phyloP scores from a whole-genome alignment of 1,284 basidiomycete genomes.

The Leccinum fallax region DNA sequence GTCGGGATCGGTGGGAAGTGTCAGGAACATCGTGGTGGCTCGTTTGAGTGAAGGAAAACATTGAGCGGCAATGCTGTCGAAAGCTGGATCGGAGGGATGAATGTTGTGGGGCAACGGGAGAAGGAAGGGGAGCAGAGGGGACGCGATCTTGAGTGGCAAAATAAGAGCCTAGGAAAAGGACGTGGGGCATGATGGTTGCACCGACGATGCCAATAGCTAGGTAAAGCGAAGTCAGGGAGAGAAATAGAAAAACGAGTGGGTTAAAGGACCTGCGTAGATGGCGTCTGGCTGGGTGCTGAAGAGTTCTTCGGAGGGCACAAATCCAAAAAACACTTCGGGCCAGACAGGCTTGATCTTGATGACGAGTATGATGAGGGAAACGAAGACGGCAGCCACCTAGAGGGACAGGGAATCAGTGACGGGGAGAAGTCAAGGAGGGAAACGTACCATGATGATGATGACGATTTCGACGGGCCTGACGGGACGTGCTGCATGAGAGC shows the following conservation, averaged over 20 bases:
- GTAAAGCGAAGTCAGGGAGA: not conserved
- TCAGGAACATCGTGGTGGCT: slow-evolving; percentile 35
- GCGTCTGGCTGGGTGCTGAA: slow-evolving; percentile 52
- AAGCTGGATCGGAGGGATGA: slow-evolving; percentile 1
- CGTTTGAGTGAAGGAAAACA: slow-evolving; percentile 40
- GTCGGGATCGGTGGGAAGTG: slow-evolving; percentile 38
- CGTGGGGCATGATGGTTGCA: slow-evolving; percentile 74
- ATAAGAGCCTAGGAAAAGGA: slow-evolving; percentile 77
- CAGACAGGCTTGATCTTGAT: slow-evolving; percentile 71
- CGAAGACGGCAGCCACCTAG: slow-evolving; percentile 68
- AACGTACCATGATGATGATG: slow-evolving; percentile 56
- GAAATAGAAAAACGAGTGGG: not conserved
- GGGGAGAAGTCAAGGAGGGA: not conserved
- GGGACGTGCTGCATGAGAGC: slow-evolving; percentile 54
- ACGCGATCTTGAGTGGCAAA: slow-evolving; percentile 69
- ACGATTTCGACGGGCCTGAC: slow-evolving; percentile 75
- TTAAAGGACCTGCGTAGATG: slow-evolving; percentile 65
- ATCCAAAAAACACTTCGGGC: slow-evolving; percentile 75
- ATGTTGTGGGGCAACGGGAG: not conserved
- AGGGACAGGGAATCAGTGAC: slow-evolving; percentile 24
- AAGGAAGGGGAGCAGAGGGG: slow-evolving; percentile 23
- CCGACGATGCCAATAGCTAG: slow-evolving; percentile 70
- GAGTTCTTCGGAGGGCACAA: slow-evolving; percentile 62
- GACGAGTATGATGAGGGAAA: slow-evolving; percentile 75
- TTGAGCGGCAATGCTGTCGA: slow-evolving; percentile 2